Percentiles rank a stretch among this genome's conserved stretches.
Evolutionary conservation across 192 early-diverging fungal species (phyloP).

Genomic region (Backusella liffmaniae): DNA sequence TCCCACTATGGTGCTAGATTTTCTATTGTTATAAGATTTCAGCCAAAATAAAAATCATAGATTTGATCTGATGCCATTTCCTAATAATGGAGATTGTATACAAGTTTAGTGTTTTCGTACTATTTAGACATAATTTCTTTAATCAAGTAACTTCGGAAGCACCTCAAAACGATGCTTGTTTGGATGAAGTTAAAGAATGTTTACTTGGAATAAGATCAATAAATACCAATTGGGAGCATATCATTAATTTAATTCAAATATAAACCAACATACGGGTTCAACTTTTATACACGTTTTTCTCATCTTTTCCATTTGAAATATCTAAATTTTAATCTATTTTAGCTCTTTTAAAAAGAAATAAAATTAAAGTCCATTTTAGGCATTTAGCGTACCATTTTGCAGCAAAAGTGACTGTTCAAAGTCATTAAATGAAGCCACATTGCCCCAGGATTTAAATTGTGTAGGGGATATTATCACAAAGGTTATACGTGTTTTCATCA

Average conservation of each 20-base stretch:
- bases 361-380: not conserved
- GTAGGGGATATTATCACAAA: not conserved
- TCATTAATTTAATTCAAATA: too few relatives aligned
- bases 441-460: slow-evolving; percentile 5
- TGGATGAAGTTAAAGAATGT: too few relatives aligned
- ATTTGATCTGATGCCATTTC: not conserved
- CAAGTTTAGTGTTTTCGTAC: too few relatives aligned
- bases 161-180: too few relatives aligned
- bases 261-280: too few relatives aligned
- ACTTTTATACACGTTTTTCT: too few relatives aligned
- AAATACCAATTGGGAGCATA: too few relatives aligned
- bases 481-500: not conserved
- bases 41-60: not conserved
- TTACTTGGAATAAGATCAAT: too few relatives aligned
- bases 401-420: slow-evolving; percentile 9
- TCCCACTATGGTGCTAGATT: not conserved
- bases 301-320: not conserved
- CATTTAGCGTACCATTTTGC: not conserved
- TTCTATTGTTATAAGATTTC: too few relatives aligned
- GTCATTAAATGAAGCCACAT: not conserved
- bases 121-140: too few relatives aligned
- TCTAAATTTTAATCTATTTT: not conserved
- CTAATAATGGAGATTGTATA: not conserved
- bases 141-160: too few relatives aligned
- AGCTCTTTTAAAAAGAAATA: not conserved